phyloP scores from a whole-genome alignment of 495 filamentous ascomycete species.

The Barbatosphaeria neglecta region DNA sequence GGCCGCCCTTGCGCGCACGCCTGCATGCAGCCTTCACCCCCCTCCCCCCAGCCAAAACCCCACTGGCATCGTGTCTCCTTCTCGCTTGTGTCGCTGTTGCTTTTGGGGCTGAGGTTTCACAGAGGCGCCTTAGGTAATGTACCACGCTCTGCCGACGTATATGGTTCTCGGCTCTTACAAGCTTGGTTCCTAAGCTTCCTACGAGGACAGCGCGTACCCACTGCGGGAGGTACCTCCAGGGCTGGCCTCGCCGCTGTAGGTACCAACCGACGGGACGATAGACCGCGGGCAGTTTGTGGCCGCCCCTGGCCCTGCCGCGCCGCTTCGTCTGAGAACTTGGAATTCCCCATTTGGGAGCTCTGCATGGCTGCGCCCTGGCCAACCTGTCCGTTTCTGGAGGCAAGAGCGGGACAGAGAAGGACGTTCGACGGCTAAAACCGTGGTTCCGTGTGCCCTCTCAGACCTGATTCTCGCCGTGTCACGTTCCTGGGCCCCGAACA shows the following conservation, averaged over 20 bases:
- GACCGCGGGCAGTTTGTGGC: no score
- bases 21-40: not conserved
- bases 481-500: not conserved
- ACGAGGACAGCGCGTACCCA: no score
- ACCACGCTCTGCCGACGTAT: no score
- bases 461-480: not conserved
- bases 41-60: no score
- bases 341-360: not conserved
- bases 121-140: no score
- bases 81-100: no score
- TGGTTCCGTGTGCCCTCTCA: not conserved
- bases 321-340: not conserved
- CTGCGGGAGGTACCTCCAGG: no score
- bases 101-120: not conserved
- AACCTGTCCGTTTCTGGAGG: not conserved
- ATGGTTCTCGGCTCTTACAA: no score
- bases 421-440: not conserved
- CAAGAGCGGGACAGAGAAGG: not conserved
- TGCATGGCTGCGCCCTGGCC: not conserved
- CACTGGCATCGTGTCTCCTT: no score
- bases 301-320: not conserved
- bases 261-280: no score
- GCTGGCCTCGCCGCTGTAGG: no score
- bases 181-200: not conserved
- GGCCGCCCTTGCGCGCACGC: no score